A percentile compares a stretch with the other conserved stretches of the same genome.
These are phyloP conservation scores for Colletotrichum cordylinicola DNA, from an alignment of 2,329 filamentous ascomycete genomes.

Conservation along the genomic window DNA sequence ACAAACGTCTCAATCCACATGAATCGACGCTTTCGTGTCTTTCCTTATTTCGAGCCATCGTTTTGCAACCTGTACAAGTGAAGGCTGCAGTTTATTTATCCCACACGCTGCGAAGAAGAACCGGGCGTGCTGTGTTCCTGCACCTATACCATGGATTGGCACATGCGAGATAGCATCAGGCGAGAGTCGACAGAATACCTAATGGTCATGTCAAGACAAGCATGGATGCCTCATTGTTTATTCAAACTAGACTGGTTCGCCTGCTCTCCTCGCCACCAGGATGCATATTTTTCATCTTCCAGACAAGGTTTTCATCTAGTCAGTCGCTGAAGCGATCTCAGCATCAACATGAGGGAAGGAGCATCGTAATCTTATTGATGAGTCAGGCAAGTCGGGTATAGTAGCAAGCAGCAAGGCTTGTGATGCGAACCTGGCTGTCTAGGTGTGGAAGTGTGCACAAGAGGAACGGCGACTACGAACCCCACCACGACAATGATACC, in stretches of 20 bases:
- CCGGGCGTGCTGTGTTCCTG: background rate
- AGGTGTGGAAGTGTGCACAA: background rate
- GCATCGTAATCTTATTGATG: background rate
- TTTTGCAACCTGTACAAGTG: background rate
- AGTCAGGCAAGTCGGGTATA: background rate
- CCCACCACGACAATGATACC: background rate
- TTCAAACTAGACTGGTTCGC: background rate
- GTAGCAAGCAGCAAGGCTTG: background rate
- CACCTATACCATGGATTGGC: background rate
- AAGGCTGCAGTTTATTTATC: background rate
- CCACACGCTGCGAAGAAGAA: background rate
- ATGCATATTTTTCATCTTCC: background rate
- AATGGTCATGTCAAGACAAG: background rate
- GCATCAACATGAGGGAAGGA: background rate
- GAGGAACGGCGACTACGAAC: background rate
- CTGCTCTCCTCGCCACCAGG: background rate
- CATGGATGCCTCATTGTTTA: background rate
- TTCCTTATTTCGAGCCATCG: background rate
- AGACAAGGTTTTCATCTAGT: background rate
- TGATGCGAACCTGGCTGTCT: background rate
- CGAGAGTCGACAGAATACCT: background rate
- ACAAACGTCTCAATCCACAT: background rate
- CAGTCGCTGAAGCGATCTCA: background rate
- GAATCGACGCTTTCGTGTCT: background rate
- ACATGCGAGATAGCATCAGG: background rate